Evolutionary conservation across 2,329 filamentous ascomycete species (phyloP).

Genomic region (Fusarium piperis): DNA sequence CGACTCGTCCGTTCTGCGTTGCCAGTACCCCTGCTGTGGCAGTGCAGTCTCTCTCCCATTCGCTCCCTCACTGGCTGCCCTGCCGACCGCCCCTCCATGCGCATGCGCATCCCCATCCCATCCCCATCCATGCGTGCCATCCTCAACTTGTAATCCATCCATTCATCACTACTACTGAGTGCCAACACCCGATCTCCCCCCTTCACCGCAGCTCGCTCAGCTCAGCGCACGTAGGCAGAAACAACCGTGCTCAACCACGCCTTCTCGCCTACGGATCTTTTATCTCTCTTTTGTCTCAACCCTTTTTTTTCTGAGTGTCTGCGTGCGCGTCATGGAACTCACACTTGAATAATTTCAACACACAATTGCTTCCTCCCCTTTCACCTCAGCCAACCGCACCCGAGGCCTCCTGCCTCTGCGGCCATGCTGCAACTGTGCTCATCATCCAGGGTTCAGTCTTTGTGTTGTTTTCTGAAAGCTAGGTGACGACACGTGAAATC

Average conservation of each 20-base stretch:
- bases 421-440: conserved; percentile 44
- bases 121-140: conserved; percentile 19
- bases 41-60: conserved; percentile 28
- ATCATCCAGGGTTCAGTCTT: conserved; percentile 39
- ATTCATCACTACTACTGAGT: conserved; percentile 19
- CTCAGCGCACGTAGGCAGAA: conserved; percentile 6
- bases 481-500: conserved; percentile 36
- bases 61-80: conserved; percentile 17
- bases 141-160: conserved; percentile 27
- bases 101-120: not conserved
- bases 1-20: conserved; percentile 24
- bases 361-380: conserved; percentile 30
- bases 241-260: conserved; percentile 42
- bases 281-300: not conserved
- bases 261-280: conserved; percentile 18
- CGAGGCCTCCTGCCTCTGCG: conserved; percentile 41
- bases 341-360: conserved; percentile 26
- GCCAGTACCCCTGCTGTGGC: conserved; percentile 23
- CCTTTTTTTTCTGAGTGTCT: not conserved
- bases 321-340: conserved; percentile 34
- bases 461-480: conserved; percentile 31
- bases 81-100: conserved; percentile 34
- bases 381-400: conserved; percentile 14
- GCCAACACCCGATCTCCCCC: conserved; percentile 20
- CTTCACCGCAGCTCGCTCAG: conserved; percentile 28